These are phyloP conservation scores for Nemophila menziesii DNA, from an alignment of 257 asterid species.

Conservation along the genomic window DNA sequence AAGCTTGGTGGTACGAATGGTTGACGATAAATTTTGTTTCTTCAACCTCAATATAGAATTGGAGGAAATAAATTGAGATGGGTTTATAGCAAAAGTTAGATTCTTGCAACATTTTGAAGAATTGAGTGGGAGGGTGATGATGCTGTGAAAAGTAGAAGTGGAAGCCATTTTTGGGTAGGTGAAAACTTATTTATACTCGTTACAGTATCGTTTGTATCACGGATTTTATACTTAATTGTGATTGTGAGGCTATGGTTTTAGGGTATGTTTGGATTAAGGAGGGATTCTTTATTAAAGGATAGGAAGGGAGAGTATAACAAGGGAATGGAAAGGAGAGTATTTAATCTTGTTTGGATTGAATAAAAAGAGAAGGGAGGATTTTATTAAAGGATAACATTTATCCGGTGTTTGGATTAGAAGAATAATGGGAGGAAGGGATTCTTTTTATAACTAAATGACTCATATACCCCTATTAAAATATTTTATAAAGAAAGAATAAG, in stretches of 20 bases:
- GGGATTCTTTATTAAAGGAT: too few relatives aligned
- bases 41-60: conserved; percentile 12
- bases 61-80: conserved; percentile 14
- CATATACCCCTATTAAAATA: too few relatives aligned
- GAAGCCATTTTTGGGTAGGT: conserved; percentile 12
- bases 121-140: conserved; percentile 3
- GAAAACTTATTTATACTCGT: neutral
- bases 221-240: neutral
- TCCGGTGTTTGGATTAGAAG: too few relatives aligned
- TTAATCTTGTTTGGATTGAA: too few relatives aligned
- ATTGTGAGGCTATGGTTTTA: neutral
- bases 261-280: too few relatives aligned
- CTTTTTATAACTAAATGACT: too few relatives aligned
- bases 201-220: neutral
- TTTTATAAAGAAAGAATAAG: too few relatives aligned
- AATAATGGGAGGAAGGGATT: too few relatives aligned
- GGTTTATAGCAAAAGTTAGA: conserved; percentile 2
- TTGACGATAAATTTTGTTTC: conserved; percentile 12
- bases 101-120: conserved; percentile 5
- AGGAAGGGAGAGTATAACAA: too few relatives aligned
- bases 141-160: neutral
- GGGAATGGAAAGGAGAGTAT: too few relatives aligned
- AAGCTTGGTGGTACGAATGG: conserved; percentile 17
- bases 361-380: too few relatives aligned
- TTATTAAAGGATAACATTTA: too few relatives aligned